phyloP scores from a whole-genome alignment of 768 basidiomycete genomes.

The Piloderma croceum region DNA sequence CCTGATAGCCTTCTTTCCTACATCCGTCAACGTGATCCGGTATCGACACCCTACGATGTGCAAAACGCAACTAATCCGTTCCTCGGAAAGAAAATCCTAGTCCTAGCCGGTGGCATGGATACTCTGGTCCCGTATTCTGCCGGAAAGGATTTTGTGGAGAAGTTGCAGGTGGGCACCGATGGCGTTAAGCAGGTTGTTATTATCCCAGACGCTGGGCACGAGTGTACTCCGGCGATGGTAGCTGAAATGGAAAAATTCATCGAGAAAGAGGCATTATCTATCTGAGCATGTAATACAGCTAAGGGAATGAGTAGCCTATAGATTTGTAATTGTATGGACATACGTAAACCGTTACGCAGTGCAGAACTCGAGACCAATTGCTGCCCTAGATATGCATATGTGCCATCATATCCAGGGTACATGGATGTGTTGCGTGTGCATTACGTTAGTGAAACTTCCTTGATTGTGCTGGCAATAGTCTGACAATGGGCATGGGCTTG shows the following conservation, averaged over 20 bases:
- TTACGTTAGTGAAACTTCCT: no score
- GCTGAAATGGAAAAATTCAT: constrained; percentile 28
- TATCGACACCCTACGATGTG: constrained; percentile 26
- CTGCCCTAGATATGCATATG: no score
- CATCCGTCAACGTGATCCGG: constrained; percentile 35
- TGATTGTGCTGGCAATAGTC: no score
- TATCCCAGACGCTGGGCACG: constrained; percentile 40
- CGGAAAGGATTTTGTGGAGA: constrained; percentile 37
- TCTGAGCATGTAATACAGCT: no score
- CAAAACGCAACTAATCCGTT: constrained; percentile 37
- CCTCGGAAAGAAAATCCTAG: constrained; percentile 48
- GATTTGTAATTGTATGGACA: no score
- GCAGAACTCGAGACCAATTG: no score
- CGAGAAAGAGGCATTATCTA: no score
- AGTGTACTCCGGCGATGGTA: constrained; percentile 42
- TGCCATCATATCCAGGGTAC: no score
- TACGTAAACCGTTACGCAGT: no score
- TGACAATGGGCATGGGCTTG: no score
- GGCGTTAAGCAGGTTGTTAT: constrained; percentile 42
- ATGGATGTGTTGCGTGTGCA: no score
- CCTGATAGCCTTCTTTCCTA: constrained; percentile 37
- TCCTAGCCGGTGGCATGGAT: constrained; percentile 47
- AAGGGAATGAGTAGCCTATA: no score
- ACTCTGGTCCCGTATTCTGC: constrained; percentile 41
- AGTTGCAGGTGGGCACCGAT: constrained; percentile 32